Percentiles rank a stretch among this genome's conserved stretches.
These are phyloP conservation scores for Plasmodium adleri DNA, from an alignment of 169 alveolate genomes.

Conservation along the genomic window DNA sequence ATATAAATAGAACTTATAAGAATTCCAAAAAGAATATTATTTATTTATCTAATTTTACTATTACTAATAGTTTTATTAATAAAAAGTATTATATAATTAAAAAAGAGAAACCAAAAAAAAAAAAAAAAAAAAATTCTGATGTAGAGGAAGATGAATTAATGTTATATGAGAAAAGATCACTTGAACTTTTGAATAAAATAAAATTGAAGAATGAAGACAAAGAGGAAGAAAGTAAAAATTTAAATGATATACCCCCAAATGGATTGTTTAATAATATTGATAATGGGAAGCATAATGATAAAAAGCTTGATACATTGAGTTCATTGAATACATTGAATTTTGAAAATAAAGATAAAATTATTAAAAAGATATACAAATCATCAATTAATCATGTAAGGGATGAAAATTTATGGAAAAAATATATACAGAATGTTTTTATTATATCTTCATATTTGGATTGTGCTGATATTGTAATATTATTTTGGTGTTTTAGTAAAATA, in stretches of 20 bases:
- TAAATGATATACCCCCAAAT: neutral
- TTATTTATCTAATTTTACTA: neutral
- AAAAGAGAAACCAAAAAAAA: slow-evolving; percentile 1
- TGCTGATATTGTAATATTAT: slow-evolving; percentile 80
- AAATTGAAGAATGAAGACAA: slow-evolving; percentile 7
- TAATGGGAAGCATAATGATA: neutral
- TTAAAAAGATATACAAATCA: slow-evolving; percentile 80
- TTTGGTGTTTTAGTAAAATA: slow-evolving; percentile 86
- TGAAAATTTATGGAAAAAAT: slow-evolving; percentile 85
- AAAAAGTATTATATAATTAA: slow-evolving; percentile 40
- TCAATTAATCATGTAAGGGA: slow-evolving; percentile 84
- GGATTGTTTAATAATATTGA: neutral
- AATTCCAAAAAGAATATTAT: neutral
- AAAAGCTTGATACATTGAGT: slow-evolving; percentile 6
- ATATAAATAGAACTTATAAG: too few species aligned
- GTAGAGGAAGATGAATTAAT: slow-evolving; percentile 6
- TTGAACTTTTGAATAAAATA: slow-evolving; percentile 28
- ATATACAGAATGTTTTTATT: slow-evolving; percentile 78
- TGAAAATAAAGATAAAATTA: slow-evolving; percentile 75
- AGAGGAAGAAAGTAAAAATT: neutral
- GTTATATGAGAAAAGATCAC: slow-evolving; percentile 34
- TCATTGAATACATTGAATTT: slow-evolving; percentile 6
- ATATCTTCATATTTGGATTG: slow-evolving; percentile 78
- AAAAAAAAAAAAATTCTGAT: neutral
- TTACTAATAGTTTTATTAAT: slow-evolving; percentile 53